Base-by-base conservation (phyloP, 495 filamentous ascomycete species). In the Penicillium diatomitis region DNA sequence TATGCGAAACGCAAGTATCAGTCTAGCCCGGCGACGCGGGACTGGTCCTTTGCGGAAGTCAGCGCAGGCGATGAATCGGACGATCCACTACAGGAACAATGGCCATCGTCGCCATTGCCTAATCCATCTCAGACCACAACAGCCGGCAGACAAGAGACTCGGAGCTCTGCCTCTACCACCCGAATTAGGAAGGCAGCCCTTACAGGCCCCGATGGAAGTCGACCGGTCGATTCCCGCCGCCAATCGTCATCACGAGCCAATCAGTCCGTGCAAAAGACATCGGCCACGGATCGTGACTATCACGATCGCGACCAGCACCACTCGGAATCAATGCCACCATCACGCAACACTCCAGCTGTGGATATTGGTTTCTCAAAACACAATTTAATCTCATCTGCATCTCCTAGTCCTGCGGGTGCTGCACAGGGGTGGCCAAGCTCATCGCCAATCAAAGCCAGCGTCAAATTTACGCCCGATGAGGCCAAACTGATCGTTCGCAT, bases 41-140 rank as follows among this genome's bases (percentile, higher is more conserved):
- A 74, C 61, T 74, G 69, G 71, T 71, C 65, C 32, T 74, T 74
- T 52, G 65, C 69, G 36, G 49, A 62, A 32, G 52, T 58, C 5
- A 56, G 61, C 31, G 67, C 70, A 40, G 62, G 60, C 40, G 65
- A 62, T 46, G 71, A 74, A 51, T 74, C 71, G 40, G 71, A 74
- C 54, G 71, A 74, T 51, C 71, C 71, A 35, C 60, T 74, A 39
- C 71, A 73, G 52, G 69, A 72, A 37, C 48, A 60, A 8, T 54
- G 58, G 40, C 57, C 60, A 49, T 61, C 63, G 9, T 72, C 69
- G 3, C 66, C 66, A 9, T 62, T 63, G 4, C 56, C 62, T 11
- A 64, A 56, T 28, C 50, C 46, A 31, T 8, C 47, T 4, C 32
- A 35, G 33, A 37, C 37, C 32, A 30, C 35, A 11, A 12, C 20